Evolutionary conservation across 2,329 filamentous ascomycete genomes (phyloP), one percentile per base, ranked within the genome.

Genomic region (Colletotrichum tropicale): DNA sequence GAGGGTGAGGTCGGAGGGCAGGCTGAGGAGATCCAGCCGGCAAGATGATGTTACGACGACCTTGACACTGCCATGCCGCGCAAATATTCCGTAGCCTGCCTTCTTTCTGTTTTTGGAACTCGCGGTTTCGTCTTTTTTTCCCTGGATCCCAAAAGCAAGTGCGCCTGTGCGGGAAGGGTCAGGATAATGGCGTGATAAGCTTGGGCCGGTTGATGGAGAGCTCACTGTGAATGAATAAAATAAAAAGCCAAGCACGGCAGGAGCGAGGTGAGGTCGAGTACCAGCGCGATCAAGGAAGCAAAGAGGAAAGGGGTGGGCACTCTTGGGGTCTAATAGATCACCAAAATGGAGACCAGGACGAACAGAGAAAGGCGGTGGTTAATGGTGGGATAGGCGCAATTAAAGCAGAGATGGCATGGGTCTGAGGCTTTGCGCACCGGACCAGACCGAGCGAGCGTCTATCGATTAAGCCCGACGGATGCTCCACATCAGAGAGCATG

Each of bases 401-500:
- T 74, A 76, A 76, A 74, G 69, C 56, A 72, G 55, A 72, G 69
- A 60, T 64, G 69, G 73, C 62, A 68, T 72, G 38, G 62, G 69
- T 56, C 73, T 71, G 62, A 75, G 73, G 61, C 71, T 74, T 24
- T 62, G 70, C 73, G 71, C 69, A 72, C 69, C 73, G 69, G 61
- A 67, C 69, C 69, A 75, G 72, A 72, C 72, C 72, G 72, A 75
- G 73, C 73, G 73, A 75, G 69, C 62, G 56, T 72, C 73, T 67
- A 67, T 67, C 73, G 69, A 67, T 67, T 67, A 32, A 38, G 69
- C 55, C 69, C 61, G 62, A 32, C 26, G 21, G 52, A 38, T 58
- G 30, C 72, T 66, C 72, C 72, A 72, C 69, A n/a, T n/a, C 36
- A 72, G 69, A 70, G 55, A 66, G 43, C 43, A 75, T 66, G 69